Conservation (phyloP, 768 basidiomycete genomes). For the Trametopsis cervina region DNA sequence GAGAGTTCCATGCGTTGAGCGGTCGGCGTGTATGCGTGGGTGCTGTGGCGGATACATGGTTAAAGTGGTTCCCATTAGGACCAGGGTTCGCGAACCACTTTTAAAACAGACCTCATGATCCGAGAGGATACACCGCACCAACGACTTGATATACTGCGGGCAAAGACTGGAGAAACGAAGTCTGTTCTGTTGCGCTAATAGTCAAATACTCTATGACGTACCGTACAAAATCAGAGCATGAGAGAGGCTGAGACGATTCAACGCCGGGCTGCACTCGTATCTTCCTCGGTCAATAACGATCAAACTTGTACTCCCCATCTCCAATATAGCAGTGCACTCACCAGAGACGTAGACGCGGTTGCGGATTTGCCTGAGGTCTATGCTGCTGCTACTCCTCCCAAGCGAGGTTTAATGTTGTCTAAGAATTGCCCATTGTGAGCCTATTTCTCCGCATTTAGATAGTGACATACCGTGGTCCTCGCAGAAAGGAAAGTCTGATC, state of each 20-base stretch:
- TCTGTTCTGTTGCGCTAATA: neutral
- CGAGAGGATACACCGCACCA: slow-evolving; percentile 8
- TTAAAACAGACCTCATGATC: slow-evolving; percentile 13
- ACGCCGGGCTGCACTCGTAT: slow-evolving; percentile 11
- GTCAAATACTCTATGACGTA: slow-evolving; percentile 8
- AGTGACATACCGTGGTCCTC: slow-evolving; percentile 2
- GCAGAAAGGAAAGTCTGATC: neutral
- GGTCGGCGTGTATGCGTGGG: neutral
- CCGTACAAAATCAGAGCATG: slow-evolving; percentile 8
- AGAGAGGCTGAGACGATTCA: slow-evolving; percentile 6
- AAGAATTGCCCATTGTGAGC: slow-evolving; percentile 9
- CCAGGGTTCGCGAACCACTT: neutral
- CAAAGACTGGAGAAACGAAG: slow-evolving; percentile 11
- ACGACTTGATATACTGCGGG: slow-evolving; percentile 7
- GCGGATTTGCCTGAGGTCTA: too few species aligned
- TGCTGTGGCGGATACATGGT: neutral
- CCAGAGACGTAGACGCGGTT: too few species aligned
- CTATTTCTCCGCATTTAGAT: slow-evolving; percentile 2
- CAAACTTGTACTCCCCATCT: neutral
- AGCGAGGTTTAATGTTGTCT: too few species aligned
- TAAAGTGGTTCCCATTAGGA: neutral
- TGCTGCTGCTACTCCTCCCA: too few species aligned
- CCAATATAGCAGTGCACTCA: neutral
- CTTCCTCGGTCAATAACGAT: slow-evolving; percentile 6
- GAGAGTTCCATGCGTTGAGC: slow-evolving; percentile 37